phyloP scores from a whole-genome alignment of 768 basidiomycete species.

The Collybiopsis confluens region DNA sequence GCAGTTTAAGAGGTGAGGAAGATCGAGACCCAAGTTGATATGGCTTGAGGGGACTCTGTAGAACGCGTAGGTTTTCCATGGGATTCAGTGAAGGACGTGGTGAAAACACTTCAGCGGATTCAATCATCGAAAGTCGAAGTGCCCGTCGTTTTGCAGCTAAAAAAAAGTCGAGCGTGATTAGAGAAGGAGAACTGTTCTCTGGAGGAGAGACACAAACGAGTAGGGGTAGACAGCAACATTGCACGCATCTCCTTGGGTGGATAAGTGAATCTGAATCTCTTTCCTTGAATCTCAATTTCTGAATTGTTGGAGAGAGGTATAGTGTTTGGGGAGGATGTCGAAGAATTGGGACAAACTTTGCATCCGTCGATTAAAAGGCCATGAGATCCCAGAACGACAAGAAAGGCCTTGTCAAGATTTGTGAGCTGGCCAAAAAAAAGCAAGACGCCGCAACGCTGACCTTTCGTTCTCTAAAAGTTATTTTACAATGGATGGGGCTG shows the following conservation, averaged over 20 bases:
- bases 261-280: constrained; percentile 69
- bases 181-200: constrained; percentile 12
- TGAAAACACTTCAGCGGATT: constrained; percentile 68
- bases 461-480: constrained; percentile 65
- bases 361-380: constrained; percentile 64
- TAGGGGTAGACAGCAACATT: constrained; percentile 45
- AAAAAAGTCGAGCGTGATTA: not conserved
- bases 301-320: constrained; percentile 66
- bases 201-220: no score
- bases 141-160: constrained; percentile 36
- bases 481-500: constrained; percentile 59
- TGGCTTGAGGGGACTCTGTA: constrained; percentile 52
- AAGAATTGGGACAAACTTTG: constrained; percentile 46
- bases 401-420: constrained; percentile 49
- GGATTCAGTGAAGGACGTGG: constrained; percentile 59
- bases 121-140: constrained; percentile 72
- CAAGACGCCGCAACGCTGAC: constrained; percentile 28
- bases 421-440: no score
- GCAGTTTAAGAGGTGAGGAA: constrained; percentile 7
- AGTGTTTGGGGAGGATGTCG: constrained; percentile 35
- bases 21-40: not conserved
- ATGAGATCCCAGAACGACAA: constrained; percentile 53
- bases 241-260: constrained; percentile 70
- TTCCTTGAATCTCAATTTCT: constrained; percentile 62
- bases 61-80: constrained; percentile 56